Evolutionary conservation across 768 basidiomycete genomes (phyloP).

Genomic region (Suillus americanus): DNA sequence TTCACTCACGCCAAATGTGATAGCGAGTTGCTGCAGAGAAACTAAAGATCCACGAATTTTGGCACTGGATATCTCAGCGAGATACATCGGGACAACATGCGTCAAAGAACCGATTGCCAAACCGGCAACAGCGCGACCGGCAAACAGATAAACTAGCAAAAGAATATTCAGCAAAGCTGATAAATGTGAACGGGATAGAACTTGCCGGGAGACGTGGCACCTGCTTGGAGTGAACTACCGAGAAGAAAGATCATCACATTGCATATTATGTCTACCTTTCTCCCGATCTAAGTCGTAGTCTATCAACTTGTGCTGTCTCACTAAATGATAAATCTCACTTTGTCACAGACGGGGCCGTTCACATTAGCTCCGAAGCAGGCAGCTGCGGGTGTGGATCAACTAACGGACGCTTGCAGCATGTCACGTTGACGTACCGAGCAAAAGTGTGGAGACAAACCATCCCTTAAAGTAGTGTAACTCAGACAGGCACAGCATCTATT

Average conservation of each 20-base stretch:
- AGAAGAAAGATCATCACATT: slow-evolving; percentile 30
- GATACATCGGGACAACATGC: slow-evolving; percentile 32
- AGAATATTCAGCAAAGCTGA: background rate
- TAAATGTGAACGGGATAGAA: background rate
- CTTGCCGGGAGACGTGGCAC: slow-evolving; percentile 26
- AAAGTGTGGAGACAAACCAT: slow-evolving; percentile 35
- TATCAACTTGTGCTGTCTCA: background rate
- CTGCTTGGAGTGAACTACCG: slow-evolving; percentile 31
- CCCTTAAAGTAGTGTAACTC: slow-evolving; percentile 19
- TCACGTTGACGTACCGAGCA: slow-evolving; percentile 21
- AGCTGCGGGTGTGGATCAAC: slow-evolving; percentile 19
- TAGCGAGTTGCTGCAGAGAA: slow-evolving; percentile 35
- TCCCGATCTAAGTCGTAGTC: slow-evolving; percentile 21
- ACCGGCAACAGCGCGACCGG: slow-evolving; percentile 28
- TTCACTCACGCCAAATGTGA: slow-evolving; percentile 33
- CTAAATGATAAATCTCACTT: slow-evolving; percentile 5
- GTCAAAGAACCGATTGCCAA: slow-evolving; percentile 21
- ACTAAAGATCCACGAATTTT: slow-evolving; percentile 39
- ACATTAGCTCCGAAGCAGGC: slow-evolving; percentile 31
- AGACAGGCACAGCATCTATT: background rate
- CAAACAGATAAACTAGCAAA: slow-evolving; percentile 26
- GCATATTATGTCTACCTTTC: slow-evolving; percentile 28
- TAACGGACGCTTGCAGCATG: background rate
- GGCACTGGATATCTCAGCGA: slow-evolving; percentile 39
- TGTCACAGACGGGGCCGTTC: slow-evolving; percentile 34